Evolutionary conservation across 164 flowering plant genomes (phyloP), one percentile per base, ranked within the genome.

Genomic region (Chimonanthus praecox): DNA sequence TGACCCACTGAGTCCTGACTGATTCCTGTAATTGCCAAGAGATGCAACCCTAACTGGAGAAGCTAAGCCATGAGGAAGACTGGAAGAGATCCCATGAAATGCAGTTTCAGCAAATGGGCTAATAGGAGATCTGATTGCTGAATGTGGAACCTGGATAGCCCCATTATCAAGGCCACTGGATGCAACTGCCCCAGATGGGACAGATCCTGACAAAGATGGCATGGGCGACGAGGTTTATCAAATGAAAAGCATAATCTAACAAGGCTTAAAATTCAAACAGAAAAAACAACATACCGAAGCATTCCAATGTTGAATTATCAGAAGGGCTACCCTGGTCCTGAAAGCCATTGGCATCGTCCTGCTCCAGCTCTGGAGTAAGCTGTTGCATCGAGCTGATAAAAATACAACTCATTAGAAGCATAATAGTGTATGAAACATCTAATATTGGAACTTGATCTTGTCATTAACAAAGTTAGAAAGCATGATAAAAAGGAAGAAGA

Each of bases 31-130:
- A 63, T 71, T 84, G 69, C 81, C 79, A 58, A 68, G 67, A 63
- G 90, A 44, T 66, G n/a, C n/a, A n/a, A 79, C 83, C 69, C 87
- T 80, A 67, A 79, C 71, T 11, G 78, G 80, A 61, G 87, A 82
- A 18, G 87, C 79, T 72, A 88, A 83, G 74, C 77, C 81, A 68
- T 73, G 84, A 65, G 91, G 87, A 66, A 86, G 85, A 77, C 88
- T 84, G 60, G 85, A 85, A 76, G 87, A 78, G 49, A 76, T 79
- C 68, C 80, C 83, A 75, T 78, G 78, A 51, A 85, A 78, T 18
- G 78, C 78, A 77, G 73, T 85, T 69, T 85, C 91, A 62, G 78
- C 18, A 61, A 80, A 77, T 60, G 84, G 83, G 74, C 77, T 68
- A 6, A 78, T 48, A 18, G 85, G 81, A 60, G 79, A 71, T 64